These are phyloP conservation scores for Naganishia randhawae DNA, from an alignment of 768 basidiomycete genomes.

Conservation along the genomic window DNA sequence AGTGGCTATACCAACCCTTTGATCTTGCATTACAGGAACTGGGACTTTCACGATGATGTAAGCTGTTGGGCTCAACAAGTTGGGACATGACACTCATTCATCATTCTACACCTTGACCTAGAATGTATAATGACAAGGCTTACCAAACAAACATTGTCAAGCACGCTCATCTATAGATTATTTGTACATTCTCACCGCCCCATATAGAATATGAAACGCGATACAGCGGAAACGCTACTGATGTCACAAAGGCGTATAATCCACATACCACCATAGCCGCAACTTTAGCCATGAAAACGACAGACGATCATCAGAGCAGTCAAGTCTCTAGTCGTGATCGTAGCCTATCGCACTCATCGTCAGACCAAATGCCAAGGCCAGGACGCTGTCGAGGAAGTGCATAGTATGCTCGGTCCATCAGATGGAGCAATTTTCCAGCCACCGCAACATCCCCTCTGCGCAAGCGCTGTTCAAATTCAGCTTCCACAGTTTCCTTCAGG, in stretches of 20 bases:
- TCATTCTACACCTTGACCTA: not conserved
- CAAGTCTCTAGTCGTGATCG: too few relatives aligned
- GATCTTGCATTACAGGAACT: constrained; percentile 24
- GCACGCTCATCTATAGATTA: not conserved
- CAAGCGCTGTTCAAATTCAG: not conserved
- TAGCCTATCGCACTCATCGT: not conserved
- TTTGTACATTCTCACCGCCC: not conserved
- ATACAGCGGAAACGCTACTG: too few relatives aligned
- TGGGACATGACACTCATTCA: not conserved
- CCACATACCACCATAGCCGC: not conserved
- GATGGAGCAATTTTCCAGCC: not conserved
- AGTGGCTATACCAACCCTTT: not conserved
- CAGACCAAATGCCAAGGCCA: not conserved
- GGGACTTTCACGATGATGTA: constrained; percentile 51
- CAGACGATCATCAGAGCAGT: not conserved
- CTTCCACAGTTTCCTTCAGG: not conserved
- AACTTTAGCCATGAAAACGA: not conserved
- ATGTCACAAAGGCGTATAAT: too few relatives aligned
- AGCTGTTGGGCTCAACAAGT: constrained; percentile 19
- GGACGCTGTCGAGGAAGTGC: not conserved
- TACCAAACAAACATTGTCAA: not conserved
- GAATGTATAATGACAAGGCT: not conserved
- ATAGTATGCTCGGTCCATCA: not conserved
- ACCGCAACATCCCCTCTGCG: not conserved
- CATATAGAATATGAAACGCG: not conserved